These are phyloP conservation scores for Trifolium subterraneum DNA, from an alignment of 306 rosid species.

Conservation along the genomic window DNA sequence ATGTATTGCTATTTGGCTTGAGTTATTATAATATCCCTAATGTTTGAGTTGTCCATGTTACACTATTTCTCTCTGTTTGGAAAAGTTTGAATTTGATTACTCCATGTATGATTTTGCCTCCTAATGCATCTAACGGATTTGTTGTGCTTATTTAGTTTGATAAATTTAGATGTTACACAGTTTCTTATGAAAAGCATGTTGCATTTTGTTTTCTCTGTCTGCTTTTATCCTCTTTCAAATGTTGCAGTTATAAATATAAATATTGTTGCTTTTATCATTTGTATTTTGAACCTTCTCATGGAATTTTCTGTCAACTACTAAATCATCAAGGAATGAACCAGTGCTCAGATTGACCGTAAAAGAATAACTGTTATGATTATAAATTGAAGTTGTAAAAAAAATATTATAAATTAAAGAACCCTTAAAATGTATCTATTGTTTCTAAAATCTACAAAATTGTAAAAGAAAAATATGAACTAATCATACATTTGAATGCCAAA, in stretches of 20 bases:
- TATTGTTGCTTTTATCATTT: slow-evolving; percentile 1
- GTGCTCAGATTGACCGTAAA: slow-evolving; percentile 7
- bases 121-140: background rate
- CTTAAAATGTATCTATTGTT: slow-evolving; percentile 18
- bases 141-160: too few species aligned
- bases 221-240: background rate
- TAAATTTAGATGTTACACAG: too few species aligned
- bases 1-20: slow-evolving; percentile 31
- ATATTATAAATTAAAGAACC: slow-evolving; percentile 3
- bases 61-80: background rate
- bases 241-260: background rate
- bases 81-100: background rate
- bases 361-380: background rate
- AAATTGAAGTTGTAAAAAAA: background rate
- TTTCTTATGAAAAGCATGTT: background rate
- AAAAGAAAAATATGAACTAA: slow-evolving; percentile 18
- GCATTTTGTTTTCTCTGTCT: background rate
- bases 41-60: slow-evolving; percentile 27
- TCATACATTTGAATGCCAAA: slow-evolving; percentile 32
- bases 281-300: background rate
- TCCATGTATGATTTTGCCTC: background rate
- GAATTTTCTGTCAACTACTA: background rate
- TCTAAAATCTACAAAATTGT: slow-evolving; percentile 27
- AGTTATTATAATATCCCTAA: slow-evolving; percentile 13
- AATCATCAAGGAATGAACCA: background rate